Evolutionary conservation across 352 stramenopile species (phyloP), one percentile per base, ranked within the genome.

Genomic region (Aphanomyces astaci): DNA sequence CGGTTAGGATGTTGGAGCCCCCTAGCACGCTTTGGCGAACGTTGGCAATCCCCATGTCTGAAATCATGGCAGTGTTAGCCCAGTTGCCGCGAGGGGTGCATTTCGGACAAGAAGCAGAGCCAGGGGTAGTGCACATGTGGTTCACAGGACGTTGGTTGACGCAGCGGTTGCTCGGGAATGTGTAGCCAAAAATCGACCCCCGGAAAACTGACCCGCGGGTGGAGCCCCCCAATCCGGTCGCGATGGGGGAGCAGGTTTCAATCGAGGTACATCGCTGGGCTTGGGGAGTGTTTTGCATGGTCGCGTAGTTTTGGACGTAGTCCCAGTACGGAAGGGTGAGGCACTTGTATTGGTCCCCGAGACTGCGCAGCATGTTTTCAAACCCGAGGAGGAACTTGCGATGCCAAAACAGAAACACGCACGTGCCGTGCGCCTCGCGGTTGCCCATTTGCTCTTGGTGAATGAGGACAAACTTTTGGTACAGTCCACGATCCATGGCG

Each of bases 351-450:
- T 73, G 45, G 2, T 63, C 2, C 0, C 49, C 72, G 1, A 85
- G 63, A 30, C 74, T 79, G 1, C 82, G 80, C 10, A 90, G 74
- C 82, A 90, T 90, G 66, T 88, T 90, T 45, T 90, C 82, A 56
- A 84, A 90, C 3, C 73, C 82, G 13, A 90, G 45, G 2, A 89
- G 60, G 53, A 83, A 72, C 63, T 80, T 75, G 28, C 82, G 82
- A 55, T 90, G 82, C 80, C 82, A 90, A 71, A 86, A 89, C 24
- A 81, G 79, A 73, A 87, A 89, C 73, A 84, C 82, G 62, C 80
- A 88, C 32, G 75, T 75, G 39, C 73, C 66, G 30, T 90, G 79
- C 2, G 78, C 79, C 51, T 86, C 69, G 17, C 70, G 70, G 27
- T 78, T 78, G 1, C 77, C 83, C 24, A 74, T 36, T 3, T 52